phyloP scores from a whole-genome alignment of 257 asterid species.

The Mitragyna speciosa region DNA sequence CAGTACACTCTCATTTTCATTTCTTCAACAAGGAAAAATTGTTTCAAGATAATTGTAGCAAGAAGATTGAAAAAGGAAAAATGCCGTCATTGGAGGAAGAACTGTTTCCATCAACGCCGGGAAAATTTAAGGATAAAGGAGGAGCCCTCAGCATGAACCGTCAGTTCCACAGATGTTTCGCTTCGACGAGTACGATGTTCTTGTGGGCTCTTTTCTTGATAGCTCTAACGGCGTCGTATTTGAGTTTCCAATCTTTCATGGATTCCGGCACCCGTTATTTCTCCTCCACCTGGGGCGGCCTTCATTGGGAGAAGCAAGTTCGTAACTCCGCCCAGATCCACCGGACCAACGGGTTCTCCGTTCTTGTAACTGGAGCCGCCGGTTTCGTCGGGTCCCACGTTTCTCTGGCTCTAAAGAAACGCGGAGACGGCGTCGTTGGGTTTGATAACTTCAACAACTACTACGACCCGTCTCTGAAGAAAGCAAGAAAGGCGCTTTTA shows the following conservation, averaged over 20 bases:
- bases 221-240: conserved; percentile 65
- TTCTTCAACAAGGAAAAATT: neutral
- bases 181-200: conserved; percentile 75
- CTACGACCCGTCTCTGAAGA: conserved; percentile 56
- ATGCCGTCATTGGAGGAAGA: conserved; percentile 59
- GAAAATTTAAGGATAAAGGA: conserved; percentile 55
- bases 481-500: conserved; percentile 41
- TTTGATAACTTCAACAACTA: conserved; percentile 67
- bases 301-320: conserved; percentile 61
- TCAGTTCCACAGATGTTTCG: conserved; percentile 62
- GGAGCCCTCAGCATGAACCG: conserved; percentile 51
- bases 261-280: conserved; percentile 54
- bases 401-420: conserved; percentile 59
- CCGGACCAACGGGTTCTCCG: conserved; percentile 52
- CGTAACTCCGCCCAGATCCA: conserved; percentile 57
- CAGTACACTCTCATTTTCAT: neutral
- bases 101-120: conserved; percentile 67
- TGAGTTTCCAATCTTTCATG: conserved; percentile 63
- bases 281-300: conserved; percentile 63
- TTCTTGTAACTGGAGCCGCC: conserved; percentile 86
- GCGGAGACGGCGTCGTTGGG: conserved; percentile 91
- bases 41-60: neutral
- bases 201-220: conserved; percentile 71
- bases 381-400: conserved; percentile 79
- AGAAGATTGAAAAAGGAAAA: neutral